Evolutionary conservation across 73 alveolate genomes (phyloP).

Genomic region (Durusdinium trenchii): DNA sequence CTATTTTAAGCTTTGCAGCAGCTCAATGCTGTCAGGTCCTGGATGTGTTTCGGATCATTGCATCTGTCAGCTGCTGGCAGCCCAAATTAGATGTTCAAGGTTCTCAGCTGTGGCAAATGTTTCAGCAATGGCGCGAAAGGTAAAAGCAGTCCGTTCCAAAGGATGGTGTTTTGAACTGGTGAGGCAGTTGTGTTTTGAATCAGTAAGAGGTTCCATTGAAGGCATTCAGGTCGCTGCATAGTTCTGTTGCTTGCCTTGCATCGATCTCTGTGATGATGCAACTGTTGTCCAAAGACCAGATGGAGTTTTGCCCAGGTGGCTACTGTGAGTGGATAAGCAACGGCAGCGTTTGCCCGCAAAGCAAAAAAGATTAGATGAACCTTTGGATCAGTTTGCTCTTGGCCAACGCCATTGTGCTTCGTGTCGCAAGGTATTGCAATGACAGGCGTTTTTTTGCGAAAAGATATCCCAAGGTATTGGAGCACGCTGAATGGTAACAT

Average conservation of each 20-base stretch:
- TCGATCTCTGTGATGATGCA: neutral
- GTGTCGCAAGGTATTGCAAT: too few relatives aligned
- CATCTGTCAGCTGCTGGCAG: constrained; percentile 50
- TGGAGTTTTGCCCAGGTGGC: constrained; percentile 30
- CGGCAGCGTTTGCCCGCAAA: constrained; percentile 45
- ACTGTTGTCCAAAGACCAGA: neutral
- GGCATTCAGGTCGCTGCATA: too few relatives aligned
- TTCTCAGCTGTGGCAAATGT: constrained; percentile 24
- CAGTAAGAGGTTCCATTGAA: too few relatives aligned
- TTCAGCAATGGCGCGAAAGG: neutral
- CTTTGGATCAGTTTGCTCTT: too few relatives aligned
- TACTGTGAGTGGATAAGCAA: constrained; percentile 57
- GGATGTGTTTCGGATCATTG: constrained; percentile 49
- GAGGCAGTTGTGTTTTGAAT: too few relatives aligned
- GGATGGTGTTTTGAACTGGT: neutral
- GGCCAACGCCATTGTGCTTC: too few relatives aligned
- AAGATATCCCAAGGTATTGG: too few relatives aligned
- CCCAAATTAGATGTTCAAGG: constrained; percentile 17
- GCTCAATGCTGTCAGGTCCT: too few relatives aligned
- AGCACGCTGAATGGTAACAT: too few relatives aligned
- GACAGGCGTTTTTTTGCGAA: too few relatives aligned
- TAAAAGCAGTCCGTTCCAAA: neutral
- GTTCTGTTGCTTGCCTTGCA: neutral
- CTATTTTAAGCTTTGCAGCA: too few relatives aligned
- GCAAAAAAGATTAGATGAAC: too few relatives aligned